These are phyloP conservation scores for Viola pubescens DNA, from an alignment of 441 rosid species.

Conservation along the genomic window DNA sequence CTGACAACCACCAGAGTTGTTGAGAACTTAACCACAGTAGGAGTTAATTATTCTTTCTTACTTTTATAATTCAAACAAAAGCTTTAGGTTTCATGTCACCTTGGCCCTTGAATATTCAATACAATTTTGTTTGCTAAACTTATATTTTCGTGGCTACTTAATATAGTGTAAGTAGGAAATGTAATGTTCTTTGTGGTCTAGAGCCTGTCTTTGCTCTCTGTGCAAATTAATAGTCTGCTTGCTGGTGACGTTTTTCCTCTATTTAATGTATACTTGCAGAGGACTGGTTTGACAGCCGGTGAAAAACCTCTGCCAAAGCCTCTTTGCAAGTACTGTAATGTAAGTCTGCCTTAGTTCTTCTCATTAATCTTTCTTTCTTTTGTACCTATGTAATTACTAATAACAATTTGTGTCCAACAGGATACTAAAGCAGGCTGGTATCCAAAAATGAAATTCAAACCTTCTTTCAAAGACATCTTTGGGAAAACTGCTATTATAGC, in stretches of 20 bases:
- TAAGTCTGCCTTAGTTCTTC: slow-evolving; percentile 34
- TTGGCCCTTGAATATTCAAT: too few relatives aligned
- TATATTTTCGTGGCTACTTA: too few relatives aligned
- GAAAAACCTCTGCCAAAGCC: slow-evolving; percentile 25
- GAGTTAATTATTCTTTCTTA: too few relatives aligned
- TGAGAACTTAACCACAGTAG: too few relatives aligned
- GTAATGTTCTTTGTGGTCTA: neutral
- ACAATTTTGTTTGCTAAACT: too few relatives aligned
- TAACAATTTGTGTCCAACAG: slow-evolving; percentile 33
- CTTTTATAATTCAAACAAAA: too few relatives aligned
- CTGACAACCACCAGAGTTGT: too few relatives aligned
- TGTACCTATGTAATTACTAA: slow-evolving; percentile 10
- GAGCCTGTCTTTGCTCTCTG: neutral
- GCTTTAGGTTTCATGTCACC: too few relatives aligned
- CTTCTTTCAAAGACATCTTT: slow-evolving; percentile 53
- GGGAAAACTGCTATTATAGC: slow-evolving; percentile 54
- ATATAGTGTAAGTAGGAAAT: too few relatives aligned
- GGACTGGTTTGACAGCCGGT: slow-evolving; percentile 21
- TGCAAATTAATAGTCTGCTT: neutral
- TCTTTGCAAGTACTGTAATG: slow-evolving; percentile 74
- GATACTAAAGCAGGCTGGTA: slow-evolving; percentile 44
- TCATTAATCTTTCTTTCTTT: slow-evolving; percentile 12
- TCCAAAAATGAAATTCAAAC: slow-evolving; percentile 72
- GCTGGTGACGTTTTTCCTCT: slow-evolving; percentile 10
- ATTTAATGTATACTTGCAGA: slow-evolving; percentile 35